Base-by-base conservation (phyloP, 768 basidiomycete genomes). In the Boletus rufocinnamomeus region DNA sequence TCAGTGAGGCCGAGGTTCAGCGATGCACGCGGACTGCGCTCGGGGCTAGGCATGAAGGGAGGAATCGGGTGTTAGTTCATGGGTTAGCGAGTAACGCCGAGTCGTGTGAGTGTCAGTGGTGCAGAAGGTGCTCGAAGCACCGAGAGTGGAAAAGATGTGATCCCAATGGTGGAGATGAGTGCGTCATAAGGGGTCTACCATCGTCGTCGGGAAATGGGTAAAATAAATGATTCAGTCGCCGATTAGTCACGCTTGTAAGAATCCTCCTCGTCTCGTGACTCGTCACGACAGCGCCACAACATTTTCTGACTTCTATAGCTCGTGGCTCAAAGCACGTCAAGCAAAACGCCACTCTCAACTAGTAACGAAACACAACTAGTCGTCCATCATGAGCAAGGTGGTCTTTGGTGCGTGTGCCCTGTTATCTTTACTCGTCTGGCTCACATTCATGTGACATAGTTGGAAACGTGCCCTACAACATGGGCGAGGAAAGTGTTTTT, bases 381-480 rank as follows among this genome's bases (percentile, higher is more conserved):
- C 23, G 21, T 2, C 58, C 43, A 30, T 17, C 45, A 86, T 86
- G 84, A 87, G 86, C 65, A 87, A 86, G 72, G 87, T 88, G 9
- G 87, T 88, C 17, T 88, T 88, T 62, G 88, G 89, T 88, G 63
- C 56, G 82, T 74, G 10, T 32, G 17, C 30, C 16, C 4, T 43
- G 35, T 44, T 50, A n/a, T 34, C 3, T 9, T 16, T n/a, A 1
- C 30, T 28, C n/a, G 34, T 37, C 27, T 7, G 10, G 1, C 66
- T 64, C 41, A 68, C 21, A 0, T 23, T 55, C 14, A 27, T 32
- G 44, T 23, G 13, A 27, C 30, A 43, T 62, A 89, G 91, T 93
- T 49, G 91, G 91, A 57, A 93, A 93, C 81, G 91, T 93, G 9
- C 91, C 91, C 25, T 93, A 93, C 75, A 92, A 88, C 67, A 92